Conservation (phyloP, 306 rosid genomes). For the Cicer judaicum region DNA sequence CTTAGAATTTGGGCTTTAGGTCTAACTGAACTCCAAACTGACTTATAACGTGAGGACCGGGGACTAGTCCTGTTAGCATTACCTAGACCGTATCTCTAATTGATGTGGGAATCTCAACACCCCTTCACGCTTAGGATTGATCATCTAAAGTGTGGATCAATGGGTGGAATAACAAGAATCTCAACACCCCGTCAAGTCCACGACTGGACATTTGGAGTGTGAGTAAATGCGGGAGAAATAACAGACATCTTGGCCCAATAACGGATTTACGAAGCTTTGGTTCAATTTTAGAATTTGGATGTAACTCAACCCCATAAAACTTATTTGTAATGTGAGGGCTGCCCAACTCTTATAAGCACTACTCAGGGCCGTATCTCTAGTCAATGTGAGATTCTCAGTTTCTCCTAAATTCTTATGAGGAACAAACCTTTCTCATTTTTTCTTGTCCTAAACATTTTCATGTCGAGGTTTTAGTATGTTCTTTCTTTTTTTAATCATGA, state of each 20-base stretch:
- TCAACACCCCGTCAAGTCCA: background rate
- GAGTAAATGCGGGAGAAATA: background rate
- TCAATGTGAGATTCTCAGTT: background rate
- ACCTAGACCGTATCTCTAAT: background rate
- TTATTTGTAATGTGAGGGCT: background rate
- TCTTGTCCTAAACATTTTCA: slow-evolving; percentile 1
- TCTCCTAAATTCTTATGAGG: slow-evolving; percentile 6
- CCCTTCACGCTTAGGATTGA: background rate
- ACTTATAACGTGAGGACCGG: background rate
- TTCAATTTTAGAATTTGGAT: background rate
- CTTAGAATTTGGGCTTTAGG: background rate
- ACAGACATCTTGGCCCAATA: background rate
- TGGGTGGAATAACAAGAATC: slow-evolving; percentile 9
- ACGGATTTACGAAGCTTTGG: background rate
- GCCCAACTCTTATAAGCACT: background rate
- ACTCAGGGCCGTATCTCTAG: background rate
- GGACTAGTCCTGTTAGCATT: background rate
- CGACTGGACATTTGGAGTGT: background rate
- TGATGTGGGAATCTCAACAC: background rate
- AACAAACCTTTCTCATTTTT: slow-evolving; percentile 11
- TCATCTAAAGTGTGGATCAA: background rate
- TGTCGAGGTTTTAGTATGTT: background rate
- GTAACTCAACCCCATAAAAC: slow-evolving; percentile 8
- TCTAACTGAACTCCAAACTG: background rate
- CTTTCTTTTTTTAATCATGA: background rate